Base-by-base conservation (phyloP, 768 basidiomycete species). In the Pleurotus djamor region DNA sequence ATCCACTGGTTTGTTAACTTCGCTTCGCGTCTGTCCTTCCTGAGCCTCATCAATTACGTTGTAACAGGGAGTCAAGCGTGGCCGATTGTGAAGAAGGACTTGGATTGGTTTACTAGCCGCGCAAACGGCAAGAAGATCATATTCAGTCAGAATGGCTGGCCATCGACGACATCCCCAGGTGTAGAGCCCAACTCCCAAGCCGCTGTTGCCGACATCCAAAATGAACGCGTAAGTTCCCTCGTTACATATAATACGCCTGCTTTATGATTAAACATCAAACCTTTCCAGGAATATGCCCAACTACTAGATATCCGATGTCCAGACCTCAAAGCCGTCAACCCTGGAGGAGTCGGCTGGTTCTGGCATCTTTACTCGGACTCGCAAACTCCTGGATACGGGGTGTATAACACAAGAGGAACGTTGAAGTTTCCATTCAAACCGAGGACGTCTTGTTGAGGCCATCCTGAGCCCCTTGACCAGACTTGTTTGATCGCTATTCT, bases 101-200 rank as follows among this genome's bases (percentile, higher is more conserved):
- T 89, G 57, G 69, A 87, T 60, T 91, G 85, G 83, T 91, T 91
- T 65, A 76, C 86, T 37, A 66, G 74, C 13, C 78, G 86, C 55
- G 85, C 82, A 3, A 66, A 79, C 32, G 83, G 83, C 8, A 91
- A 91, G 76, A 91, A 91, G 71, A 88, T 91, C 67, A 87, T 87
- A 64, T 75, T 90, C 43, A 86, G 83, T 63, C 81, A 91, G 88
- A 91, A 89, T 67, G 89, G 89, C 43, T 92, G 89, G 89, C 89
- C 89, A 0, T 89, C 88, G 0, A 74, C 74, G 49, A 86, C 84
- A 0, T 90, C 80, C 10, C 36, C 68, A 1, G 76, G 82, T 4
- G 87, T 92, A 5, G 75, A 89, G 61, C 83, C 89, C 2, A 91
- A 90, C 67, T 86, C 83, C 62, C 74, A 76, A 0, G 60, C 67